Base-by-base conservation (phyloP, 75 land plant genomes). In the Cryptomeria japonica region DNA sequence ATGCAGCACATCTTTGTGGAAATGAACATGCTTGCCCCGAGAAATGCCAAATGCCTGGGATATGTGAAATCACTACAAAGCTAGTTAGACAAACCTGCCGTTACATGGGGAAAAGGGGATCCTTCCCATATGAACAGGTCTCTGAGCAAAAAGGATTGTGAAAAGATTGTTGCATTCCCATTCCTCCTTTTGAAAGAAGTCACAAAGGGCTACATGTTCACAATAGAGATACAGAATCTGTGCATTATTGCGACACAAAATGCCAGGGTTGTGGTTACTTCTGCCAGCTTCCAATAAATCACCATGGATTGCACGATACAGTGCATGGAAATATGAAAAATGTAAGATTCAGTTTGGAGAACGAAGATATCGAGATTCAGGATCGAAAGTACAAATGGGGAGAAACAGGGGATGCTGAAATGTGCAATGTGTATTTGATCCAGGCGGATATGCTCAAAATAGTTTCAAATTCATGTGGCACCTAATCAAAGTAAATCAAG, bases 51-150 rank as follows among this genome's bases (percentile, higher is more conserved):
- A 39, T 32, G 5, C n/a, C 55, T 44, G 91, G 91, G 22, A 49
- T 84, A 19, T 90, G 91, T 83, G 85, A 86, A 41, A 87, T 90
- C 19, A 14, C 9, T 9, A 88, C 89, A 39, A 89, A 90, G 58
- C 73, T 90, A 38, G 53, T 90, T 0, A 86, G 82, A 84, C 86
- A 88, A 73, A 90, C 90, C 18, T 18, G 86, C 37, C 44, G 77
- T 10, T 90, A 86, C 68, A 72, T 68, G 70, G 91, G 91, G n/a
- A 73, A 64, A 7, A 64, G 19, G 28, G 28, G 78, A 6, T 75
- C 78, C 70, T 90, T 90, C 80, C 86, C 88, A 73, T 90, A 90
- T 58, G 91, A 90, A 34, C 84, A 82, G 61, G 89, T 88, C n/a
- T 88, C 37, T 75, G 87, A 88, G 53, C 91, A 90, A 68, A 87